Conservation (phyloP, 2,329 filamentous ascomycete species). For the Gaeumannomyces sp. region DNA sequence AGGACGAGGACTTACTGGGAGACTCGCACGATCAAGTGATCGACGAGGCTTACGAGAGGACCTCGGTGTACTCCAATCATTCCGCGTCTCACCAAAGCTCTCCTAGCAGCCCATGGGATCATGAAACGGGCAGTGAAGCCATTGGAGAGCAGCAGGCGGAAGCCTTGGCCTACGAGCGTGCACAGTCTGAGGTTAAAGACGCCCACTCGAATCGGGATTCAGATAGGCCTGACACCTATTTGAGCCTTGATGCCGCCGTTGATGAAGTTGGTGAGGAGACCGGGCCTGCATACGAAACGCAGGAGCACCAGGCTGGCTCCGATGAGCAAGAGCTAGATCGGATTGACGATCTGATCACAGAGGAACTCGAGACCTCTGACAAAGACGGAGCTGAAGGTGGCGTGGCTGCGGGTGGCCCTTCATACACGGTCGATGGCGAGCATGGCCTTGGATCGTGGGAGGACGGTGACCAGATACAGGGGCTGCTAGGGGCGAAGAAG, state of each 20-base stretch:
- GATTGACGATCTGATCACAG: neutral
- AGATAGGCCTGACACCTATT: neutral
- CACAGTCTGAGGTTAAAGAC: neutral
- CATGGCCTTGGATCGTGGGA: neutral
- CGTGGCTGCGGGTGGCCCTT: neutral
- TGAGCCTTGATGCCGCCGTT: neutral
- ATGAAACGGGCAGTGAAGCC: neutral
- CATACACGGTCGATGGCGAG: neutral
- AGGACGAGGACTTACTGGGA: constrained; percentile 9
- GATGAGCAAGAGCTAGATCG: neutral
- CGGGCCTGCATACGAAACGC: neutral
- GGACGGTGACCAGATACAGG: neutral
- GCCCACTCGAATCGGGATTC: neutral
- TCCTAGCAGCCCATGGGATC: neutral
- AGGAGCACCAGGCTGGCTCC: neutral
- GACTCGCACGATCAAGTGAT: constrained; percentile 9
- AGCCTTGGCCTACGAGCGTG: neutral
- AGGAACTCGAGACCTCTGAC: neutral
- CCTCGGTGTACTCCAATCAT: neutral
- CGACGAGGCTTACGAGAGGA: constrained; percentile 3
- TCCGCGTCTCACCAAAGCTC: neutral
- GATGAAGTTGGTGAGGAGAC: neutral
- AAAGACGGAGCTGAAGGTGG: neutral
- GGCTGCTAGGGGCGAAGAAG: neutral
- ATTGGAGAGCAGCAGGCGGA: neutral